phyloP scores from a whole-genome alignment of 495 filamentous ascomycete species.

The Penicillium taxi region DNA sequence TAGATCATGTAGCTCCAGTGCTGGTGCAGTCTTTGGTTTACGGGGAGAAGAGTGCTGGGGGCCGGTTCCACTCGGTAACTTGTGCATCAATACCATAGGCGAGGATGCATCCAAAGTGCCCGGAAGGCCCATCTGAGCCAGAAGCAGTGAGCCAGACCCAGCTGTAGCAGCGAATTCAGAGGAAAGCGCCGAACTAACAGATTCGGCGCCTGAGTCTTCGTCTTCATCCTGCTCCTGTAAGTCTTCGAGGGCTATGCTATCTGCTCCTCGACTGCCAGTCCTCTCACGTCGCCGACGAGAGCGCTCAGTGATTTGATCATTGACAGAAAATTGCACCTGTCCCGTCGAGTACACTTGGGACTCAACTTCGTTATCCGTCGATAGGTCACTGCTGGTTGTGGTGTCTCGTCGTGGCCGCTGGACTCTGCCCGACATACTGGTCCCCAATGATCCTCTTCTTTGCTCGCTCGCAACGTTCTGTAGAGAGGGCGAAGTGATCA shows the following conservation, averaged over 20 bases:
- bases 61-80: slow-evolving; percentile 29
- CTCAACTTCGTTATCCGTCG: slow-evolving; percentile 81
- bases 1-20: slow-evolving; percentile 62
- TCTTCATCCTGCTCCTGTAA: slow-evolving; percentile 48
- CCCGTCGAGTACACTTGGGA: slow-evolving; percentile 55
- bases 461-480: slow-evolving; percentile 42
- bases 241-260: slow-evolving; percentile 28
- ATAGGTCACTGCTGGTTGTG: slow-evolving; percentile 85
- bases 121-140: slow-evolving; percentile 45
- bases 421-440: slow-evolving; percentile 59
- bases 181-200: slow-evolving; percentile 55
- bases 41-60: slow-evolving; percentile 46
- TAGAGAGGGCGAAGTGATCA: slow-evolving; percentile 47
- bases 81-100: slow-evolving; percentile 38
- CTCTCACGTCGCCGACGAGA: slow-evolving; percentile 52
- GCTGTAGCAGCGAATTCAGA: slow-evolving; percentile 62
- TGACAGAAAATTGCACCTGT: slow-evolving; percentile 45
- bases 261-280: slow-evolving; percentile 44
- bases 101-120: slow-evolving; percentile 37
- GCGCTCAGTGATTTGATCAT: slow-evolving; percentile 49
- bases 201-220: slow-evolving; percentile 57
- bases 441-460: slow-evolving; percentile 67
- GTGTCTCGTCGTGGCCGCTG: slow-evolving; percentile 74
- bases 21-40: slow-evolving; percentile 46
- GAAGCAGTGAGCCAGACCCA: slow-evolving; percentile 49